A percentile compares a stretch with the other conserved stretches of the same genome.
phyloP scores from a whole-genome alignment of 768 basidiomycete genomes.

The Termitomyces eurrhizus region DNA sequence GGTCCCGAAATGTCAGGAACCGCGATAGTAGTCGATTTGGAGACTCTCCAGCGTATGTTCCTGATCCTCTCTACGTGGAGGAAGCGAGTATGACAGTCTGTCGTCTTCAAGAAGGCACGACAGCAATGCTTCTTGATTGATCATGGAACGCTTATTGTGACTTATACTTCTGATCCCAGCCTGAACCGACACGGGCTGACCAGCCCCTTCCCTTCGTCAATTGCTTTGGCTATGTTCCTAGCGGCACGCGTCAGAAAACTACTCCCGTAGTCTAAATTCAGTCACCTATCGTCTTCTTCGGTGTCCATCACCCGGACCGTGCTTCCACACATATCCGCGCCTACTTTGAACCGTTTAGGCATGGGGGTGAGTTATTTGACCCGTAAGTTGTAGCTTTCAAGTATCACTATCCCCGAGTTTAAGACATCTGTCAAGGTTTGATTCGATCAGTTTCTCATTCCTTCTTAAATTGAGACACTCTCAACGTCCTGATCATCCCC shows the following conservation, averaged over 20 bases:
- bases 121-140: slow-evolving; percentile 16
- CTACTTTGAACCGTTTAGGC: slow-evolving; percentile 10
- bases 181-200: slow-evolving; percentile 14
- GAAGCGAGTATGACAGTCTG: slow-evolving; percentile 4
- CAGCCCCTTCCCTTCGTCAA: slow-evolving; percentile 17
- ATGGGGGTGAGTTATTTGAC: slow-evolving; percentile 6
- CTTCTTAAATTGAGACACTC: slow-evolving; percentile 12
- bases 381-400: slow-evolving; percentile 4
- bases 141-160: slow-evolving; percentile 13
- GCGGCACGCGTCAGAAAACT: slow-evolving; percentile 22
- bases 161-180: slow-evolving; percentile 14
- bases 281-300: slow-evolving; percentile 17
- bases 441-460: slow-evolving; percentile 14
- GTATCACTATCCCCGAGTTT: slow-evolving; percentile 7
- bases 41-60: slow-evolving; percentile 9
- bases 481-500: slow-evolving; percentile 5
- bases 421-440: slow-evolving; percentile 8
- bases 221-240: slow-evolving; percentile 16
- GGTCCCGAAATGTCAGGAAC: not conserved
- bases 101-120: slow-evolving; percentile 10
- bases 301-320: slow-evolving; percentile 15
- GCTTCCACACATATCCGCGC: slow-evolving; percentile 10
- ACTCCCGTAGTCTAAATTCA: slow-evolving; percentile 21
- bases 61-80: slow-evolving; percentile 15
- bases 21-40: not conserved